Evolutionary conservation across 768 basidiomycete species (phyloP), one percentile per base, ranked within the genome.

Genomic region (Mycena kentingensis): DNA sequence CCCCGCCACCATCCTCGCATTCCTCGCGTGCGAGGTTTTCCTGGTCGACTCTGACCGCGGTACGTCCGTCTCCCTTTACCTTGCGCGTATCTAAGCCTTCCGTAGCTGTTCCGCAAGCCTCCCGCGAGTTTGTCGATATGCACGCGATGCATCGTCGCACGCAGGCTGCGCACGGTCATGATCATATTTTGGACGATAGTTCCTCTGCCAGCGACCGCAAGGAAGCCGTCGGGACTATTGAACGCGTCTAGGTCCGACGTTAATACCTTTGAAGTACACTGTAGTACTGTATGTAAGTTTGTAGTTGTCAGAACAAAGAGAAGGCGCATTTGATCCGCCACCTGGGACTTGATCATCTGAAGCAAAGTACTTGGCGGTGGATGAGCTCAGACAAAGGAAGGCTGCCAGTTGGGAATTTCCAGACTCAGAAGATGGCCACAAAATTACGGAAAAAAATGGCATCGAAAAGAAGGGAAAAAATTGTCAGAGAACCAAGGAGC

Each of bases 11-110:
- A 46, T 85, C 25, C 66, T 84, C 42, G 83, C 76, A 15, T 77
- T 73, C 22, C 52, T 73, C 46, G 51, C 85, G 24, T 85, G 87
- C 48, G 81, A 85, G 55, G 52, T 77, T 8, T 74, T 87, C 64
- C 68, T 88, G 22, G 65, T 71, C 21, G 85, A 87, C 63, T 81
- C 80, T 11, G 77, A 79, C 55, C 69, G 84, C 66, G 81, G 84
- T 83, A 60, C 52, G 78, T 67, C 35, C 35, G 39, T 19, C 8
- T 5, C 37, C 3, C 25, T 11, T 32, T 13, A 35, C 11, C 13
- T 26, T 41, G 28, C 6, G 24, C 26, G 16, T n/a, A 13, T 7
- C 3, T 25, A 34, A 21, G 13, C 18, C 24, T 25, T 25, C 22
- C 49, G n/a, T n/a, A 58, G 57, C 55, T 3, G 46, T 59, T 13